Evolutionary conservation across 805 yeast species (phyloP), one percentile per base, ranked within the genome.

Genomic region (Starmerella vitae): DNA sequence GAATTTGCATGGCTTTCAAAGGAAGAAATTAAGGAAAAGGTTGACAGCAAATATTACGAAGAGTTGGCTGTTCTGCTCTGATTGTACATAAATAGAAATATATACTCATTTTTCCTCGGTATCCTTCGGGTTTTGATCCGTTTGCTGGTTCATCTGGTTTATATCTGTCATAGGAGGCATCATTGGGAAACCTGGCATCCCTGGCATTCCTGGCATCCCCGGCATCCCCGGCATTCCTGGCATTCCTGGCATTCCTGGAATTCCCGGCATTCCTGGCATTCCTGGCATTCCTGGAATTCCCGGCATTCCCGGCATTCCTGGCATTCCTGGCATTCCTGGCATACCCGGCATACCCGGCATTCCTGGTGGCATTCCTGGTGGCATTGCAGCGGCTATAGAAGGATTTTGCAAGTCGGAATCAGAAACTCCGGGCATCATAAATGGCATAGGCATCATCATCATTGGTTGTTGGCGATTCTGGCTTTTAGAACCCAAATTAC

Each of bases 1-100:
- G 76, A 78, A 39, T 82, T 63, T 61, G 75, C 76, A 51, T 88
- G 98, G 98, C 67, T 85, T 50, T 71, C 83, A 22, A 81, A 75
- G 55, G 83, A 79, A 34, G 98, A 88, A 61, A 65, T 84, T 39
- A 58, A 64, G 45, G 64, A 67, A 17, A 59, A 63, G 39, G 74
- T 81, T 40, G 63, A 64, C 31, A 48, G 56, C 20, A 66, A 63
- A 27, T 84, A 83, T 58, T 85, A 59, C 55, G 38, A 35, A 25
- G 44, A 42, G 24, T 30, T 51, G 13, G 37, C 39, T 20, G 41
- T 29, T 10, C 43, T 50, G 19, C 45, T 51, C 3, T 48, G 33
- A 36, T n/a, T 35, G 38, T 32, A 38, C 20, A 32, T 33, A 37
- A 17, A 30, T 24, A 28, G 20, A 18, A 21, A 17, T 27, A 26